Base-by-base conservation (phyloP, 768 basidiomycete species). In the Suillus luteus region DNA sequence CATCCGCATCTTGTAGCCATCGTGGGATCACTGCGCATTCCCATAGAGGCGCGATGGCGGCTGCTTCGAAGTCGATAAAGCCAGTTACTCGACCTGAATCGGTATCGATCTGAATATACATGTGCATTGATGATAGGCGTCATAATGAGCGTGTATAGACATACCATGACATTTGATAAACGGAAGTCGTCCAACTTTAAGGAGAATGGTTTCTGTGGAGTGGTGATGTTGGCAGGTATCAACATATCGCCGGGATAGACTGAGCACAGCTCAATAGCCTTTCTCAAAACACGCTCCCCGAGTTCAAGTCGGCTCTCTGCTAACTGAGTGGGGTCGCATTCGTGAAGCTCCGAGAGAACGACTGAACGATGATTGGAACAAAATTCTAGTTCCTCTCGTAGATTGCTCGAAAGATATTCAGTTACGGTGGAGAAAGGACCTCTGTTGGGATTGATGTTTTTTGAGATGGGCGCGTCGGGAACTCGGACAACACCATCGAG, bases 1-100 rank as follows among this genome's bases (percentile, higher is more conserved):
- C 64, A 44, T 63, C 48, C 1, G 52, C 49, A 40, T 65, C 62
- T 55, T 65, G 69, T 17, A 72, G n/a, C 71, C 71, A 72, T 31
- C 61, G 59, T 4, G 71, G 71, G 11, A 72, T 57, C 33, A 64
- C 60, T 17, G 71, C 69, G 44, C 69, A 71, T 27, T 71, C 68
- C 71, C 71, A 72, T 41, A 68, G 31, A 3, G 71, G 71, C 11
- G 69, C 71, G 10, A 70, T 60, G 14, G 67, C 68, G 14, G 69
- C 57, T 10, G 67, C 68, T 60, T 72, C 68, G 41, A 68, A 72
- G 51, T 71, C 69, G 24, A 71, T 67, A 14, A 61, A 44, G 12
- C 61, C 40, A 8, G 61, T 61, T 10, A 61, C 61, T 38, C 54
- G 35, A 52, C 48, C 61, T 10, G 49, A 51, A 10, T 17, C 49